Conservation (phyloP, 2,329 filamentous ascomycete genomes). For the Paecilomyces dactylethromorphus region DNA sequence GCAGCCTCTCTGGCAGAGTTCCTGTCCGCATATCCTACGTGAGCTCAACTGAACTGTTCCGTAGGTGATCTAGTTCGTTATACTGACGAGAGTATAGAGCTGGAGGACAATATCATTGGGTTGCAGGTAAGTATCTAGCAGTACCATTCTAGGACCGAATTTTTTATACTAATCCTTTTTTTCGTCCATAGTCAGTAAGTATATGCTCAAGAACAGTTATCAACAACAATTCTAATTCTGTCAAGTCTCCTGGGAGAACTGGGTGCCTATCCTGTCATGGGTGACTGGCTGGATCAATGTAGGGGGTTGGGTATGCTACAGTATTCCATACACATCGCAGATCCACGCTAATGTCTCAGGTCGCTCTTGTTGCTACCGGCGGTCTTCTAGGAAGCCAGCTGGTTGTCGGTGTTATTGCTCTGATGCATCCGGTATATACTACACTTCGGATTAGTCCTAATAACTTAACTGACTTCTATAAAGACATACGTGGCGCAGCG, state of each 20-base stretch:
- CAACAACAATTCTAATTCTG: not conserved
- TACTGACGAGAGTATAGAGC: constrained; percentile 25
- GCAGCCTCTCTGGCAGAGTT: constrained; percentile 66
- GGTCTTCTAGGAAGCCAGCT: constrained; percentile 62
- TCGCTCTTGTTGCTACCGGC: constrained; percentile 59
- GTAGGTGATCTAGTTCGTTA: not conserved
- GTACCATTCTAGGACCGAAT: not conserved
- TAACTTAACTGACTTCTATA: not conserved
- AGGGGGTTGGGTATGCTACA: constrained; percentile 56
- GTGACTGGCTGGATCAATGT: constrained; percentile 64
- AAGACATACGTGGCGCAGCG: constrained; percentile 47
- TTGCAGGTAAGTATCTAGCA: constrained; percentile 41
- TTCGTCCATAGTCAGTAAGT: constrained; percentile 21
- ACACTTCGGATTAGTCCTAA: not conserved
- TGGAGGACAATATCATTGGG: constrained; percentile 66
- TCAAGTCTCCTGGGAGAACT: constrained; percentile 51
- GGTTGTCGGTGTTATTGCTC: constrained; percentile 57
- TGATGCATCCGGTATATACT: constrained; percentile 47
- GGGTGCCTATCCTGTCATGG: constrained; percentile 59
- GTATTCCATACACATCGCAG: not conserved
- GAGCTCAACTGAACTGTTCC: constrained; percentile 7
- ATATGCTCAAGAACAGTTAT: constrained; percentile 4
- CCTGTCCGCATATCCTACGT: constrained; percentile 56
- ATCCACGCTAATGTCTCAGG: constrained; percentile 18
- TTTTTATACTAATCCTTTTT: not conserved